These are phyloP conservation scores for Eucalyptus cloeziana DNA, from an alignment of 345 rosid genomes.

Conservation along the genomic window DNA sequence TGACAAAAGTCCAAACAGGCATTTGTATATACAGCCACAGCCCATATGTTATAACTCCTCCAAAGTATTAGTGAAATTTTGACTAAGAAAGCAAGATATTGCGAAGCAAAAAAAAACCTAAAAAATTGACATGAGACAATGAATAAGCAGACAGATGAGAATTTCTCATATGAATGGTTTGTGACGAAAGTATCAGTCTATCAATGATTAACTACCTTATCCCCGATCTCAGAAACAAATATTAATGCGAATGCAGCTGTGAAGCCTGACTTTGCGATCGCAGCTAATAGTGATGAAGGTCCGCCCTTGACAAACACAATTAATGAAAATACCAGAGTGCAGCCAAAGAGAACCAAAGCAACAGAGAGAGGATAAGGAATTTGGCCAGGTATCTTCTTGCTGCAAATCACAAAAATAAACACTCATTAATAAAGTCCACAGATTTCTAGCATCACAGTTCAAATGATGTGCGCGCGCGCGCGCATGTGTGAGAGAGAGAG, in stretches of 20 bases:
- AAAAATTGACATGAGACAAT: neutral
- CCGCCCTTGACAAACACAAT: constrained; percentile 67
- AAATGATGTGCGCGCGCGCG: neutral
- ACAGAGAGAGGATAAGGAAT: constrained; percentile 72
- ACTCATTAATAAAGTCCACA: neutral
- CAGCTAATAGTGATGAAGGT: constrained; percentile 67
- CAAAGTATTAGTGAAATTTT: neutral
- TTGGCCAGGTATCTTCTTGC: constrained; percentile 43
- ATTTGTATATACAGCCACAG: neutral
- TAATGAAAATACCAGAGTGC: constrained; percentile 58
- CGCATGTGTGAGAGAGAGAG: neutral
- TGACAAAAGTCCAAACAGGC: neutral
- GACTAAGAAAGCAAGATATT: neutral
- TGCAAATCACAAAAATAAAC: constrained; percentile 26
- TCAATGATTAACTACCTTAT: constrained; percentile 47
- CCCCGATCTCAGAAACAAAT: constrained; percentile 97
- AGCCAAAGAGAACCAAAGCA: constrained; percentile 60
- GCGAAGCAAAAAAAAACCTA: neutral
- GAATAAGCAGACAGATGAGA: neutral
- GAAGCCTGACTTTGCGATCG: constrained; percentile 89
- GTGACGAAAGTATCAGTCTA: neutral
- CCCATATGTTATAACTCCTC: neutral
- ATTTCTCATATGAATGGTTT: neutral
- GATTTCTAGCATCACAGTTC: neutral
- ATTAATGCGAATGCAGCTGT: constrained; percentile 94